Evolutionary conservation across 257 asterid genomes (phyloP).

Genomic region (Misopates orontium): DNA sequence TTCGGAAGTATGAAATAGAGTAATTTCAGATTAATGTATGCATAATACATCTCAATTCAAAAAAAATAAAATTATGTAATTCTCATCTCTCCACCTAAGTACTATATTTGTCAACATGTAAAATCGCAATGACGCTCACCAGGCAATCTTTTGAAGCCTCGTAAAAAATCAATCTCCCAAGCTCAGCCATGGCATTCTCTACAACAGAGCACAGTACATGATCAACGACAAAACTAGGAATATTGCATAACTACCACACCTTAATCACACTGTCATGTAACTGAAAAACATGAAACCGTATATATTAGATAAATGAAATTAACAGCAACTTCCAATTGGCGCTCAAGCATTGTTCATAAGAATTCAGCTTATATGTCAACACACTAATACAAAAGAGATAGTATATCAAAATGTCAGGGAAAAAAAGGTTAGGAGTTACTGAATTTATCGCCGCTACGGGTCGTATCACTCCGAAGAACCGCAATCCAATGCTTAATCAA

Average conservation of each 20-base stretch:
- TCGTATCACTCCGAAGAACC: constrained; percentile 86
- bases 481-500: constrained; percentile 96
- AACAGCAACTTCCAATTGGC: no score
- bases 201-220: constrained; percentile 15
- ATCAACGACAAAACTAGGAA: constrained; percentile 10
- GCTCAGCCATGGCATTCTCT: constrained; percentile 98
- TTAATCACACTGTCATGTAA: neutral
- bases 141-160: constrained; percentile 98
- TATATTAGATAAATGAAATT: no score
- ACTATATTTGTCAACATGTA: neutral
- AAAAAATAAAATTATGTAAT: no score
- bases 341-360: no score
- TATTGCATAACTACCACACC: constrained; percentile 2
- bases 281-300: no score
- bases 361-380: no score
- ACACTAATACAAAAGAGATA: no score
- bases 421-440: no score
- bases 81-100: neutral
- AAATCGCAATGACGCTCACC: constrained; percentile 47
- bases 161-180: constrained; percentile 86
- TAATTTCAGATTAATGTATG: no score
- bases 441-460: constrained; percentile 77
- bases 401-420: no score
- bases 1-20: no score
- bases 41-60: no score